Evolutionary conservation across 2,329 filamentous ascomycete genomes (phyloP), one percentile per base, ranked within the genome.

Genomic region (Didymella glomerata): DNA sequence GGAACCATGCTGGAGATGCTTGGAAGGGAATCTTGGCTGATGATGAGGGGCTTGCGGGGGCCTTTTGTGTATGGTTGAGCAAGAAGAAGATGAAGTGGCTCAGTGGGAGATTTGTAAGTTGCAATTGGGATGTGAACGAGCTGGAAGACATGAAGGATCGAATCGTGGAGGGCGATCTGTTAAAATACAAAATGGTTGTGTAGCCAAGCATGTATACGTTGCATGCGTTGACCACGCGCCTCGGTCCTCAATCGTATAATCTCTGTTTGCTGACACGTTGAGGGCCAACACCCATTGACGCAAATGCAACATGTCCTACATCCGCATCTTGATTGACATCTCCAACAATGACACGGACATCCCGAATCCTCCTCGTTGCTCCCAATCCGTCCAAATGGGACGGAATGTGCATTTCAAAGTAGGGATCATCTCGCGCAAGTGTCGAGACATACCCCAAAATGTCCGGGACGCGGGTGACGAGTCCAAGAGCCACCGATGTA

Each of bases 51-150:
- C 56, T 76, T 13, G 64, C 66, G 5, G 72, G 70, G 20, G 73
- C 68, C 4, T 45, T 68, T 3, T 67, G 50, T 11, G 67, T 76
- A 4, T 73, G 67, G 68, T 48, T 73, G 40, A 63, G 20, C 59
- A 68, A 27, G 48, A 64, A 59, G 68, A 68, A 34, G 52, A 57
- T 50, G 28, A n/a, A 22, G 8, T 73, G 69, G 45, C 46, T 74
- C 10, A 71, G 60, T 60, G 72, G 69, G 2, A 60, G 62, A 34
- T 69, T 65, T 54, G 51, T 75, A 9, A 60, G 54, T 27, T 56
- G 58, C 9, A 69, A 73, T 46, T 75, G 69, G 73, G 61, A 60
- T 50, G 68, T 75, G 2, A 66, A 70, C 16, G 71, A 74, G 34
- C 32, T 77, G 53, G 45, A 63, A 16, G 47, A 10, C 6, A 62